Evolutionary conservation across 345 rosid species (phyloP).

Genomic region (Acer negundo): DNA sequence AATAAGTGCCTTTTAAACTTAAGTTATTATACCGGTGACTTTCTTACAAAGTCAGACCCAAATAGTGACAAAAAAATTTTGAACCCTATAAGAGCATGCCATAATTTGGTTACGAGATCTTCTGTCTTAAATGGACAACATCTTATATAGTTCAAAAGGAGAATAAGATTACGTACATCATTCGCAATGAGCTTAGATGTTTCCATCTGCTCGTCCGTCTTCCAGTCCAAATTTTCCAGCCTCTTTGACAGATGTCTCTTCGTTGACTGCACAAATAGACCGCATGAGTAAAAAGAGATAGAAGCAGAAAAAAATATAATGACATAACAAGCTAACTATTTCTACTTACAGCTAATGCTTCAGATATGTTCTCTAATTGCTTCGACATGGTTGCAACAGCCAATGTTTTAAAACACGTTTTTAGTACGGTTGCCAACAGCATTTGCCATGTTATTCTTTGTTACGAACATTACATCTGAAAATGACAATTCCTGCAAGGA

Average conservation of each 20-base stretch:
- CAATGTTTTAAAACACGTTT: too few species aligned
- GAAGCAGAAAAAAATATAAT: not conserved
- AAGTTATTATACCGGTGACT: too few species aligned
- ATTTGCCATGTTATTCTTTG: conserved; percentile 84
- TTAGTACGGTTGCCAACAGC: too few species aligned
- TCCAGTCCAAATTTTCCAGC: conserved; percentile 80
- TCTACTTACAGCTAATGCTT: conserved; percentile 66
- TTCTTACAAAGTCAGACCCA: too few species aligned
- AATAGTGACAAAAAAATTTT: too few species aligned
- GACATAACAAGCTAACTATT: not conserved
- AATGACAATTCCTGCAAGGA: conserved; percentile 75
- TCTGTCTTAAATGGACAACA: not conserved
- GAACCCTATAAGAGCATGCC: too few species aligned
- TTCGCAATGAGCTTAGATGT: conserved; percentile 62
- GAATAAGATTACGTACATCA: conserved; percentile 43
- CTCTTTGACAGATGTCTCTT: conserved; percentile 75
- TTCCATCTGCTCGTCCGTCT: conserved; percentile 76
- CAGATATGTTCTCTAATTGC: too few species aligned
- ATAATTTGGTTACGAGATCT: not conserved
- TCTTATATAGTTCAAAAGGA: conserved; percentile 7
- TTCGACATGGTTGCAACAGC: too few species aligned
- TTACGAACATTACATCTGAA: conserved; percentile 86
- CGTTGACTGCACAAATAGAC: conserved; percentile 56
- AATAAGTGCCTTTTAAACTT: too few species aligned
- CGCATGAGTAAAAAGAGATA: conserved; percentile 1